Conservation (phyloP, 495 filamentous ascomycete species). For the Talaromyces proteolyticus region DNA sequence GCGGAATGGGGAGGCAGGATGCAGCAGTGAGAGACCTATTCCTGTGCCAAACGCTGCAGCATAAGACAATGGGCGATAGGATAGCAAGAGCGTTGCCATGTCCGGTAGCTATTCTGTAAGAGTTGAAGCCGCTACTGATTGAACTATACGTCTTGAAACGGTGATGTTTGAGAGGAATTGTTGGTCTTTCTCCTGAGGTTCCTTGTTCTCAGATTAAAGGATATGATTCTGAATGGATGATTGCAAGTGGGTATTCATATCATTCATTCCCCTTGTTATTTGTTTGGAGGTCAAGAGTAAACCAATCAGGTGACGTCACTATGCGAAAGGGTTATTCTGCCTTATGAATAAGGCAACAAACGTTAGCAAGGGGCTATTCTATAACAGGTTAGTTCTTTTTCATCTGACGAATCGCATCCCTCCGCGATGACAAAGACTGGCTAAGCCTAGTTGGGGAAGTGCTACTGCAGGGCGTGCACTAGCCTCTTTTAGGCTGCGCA, state of each 20-base stretch:
- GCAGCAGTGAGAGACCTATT: slow-evolving; percentile 35
- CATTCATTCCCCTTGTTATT: too few species aligned
- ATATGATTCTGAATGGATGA: too few species aligned
- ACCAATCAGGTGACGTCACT: not conserved
- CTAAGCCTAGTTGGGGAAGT: not conserved
- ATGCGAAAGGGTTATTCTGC: not conserved
- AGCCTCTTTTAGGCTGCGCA: too few species aligned
- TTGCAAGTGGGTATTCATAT: too few species aligned
- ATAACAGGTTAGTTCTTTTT: not conserved
- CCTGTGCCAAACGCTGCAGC: slow-evolving; percentile 28
- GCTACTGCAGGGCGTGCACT: not conserved
- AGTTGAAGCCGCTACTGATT: too few species aligned
- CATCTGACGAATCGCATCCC: not conserved
- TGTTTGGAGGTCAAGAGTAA: too few species aligned
- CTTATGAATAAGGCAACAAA: not conserved
- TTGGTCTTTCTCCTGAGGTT: too few species aligned
- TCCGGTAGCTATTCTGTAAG: not conserved
- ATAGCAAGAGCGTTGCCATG: slow-evolving; percentile 25
- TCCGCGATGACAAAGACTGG: not conserved
- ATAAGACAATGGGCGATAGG: slow-evolving; percentile 18
- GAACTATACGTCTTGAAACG: too few species aligned
- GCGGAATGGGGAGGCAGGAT: slow-evolving; percentile 32
- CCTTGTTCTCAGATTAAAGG: too few species aligned
- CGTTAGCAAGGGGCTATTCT: too few species aligned
- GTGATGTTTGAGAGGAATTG: too few species aligned